These are phyloP conservation scores for Pleurotus cornucopiae DNA, from an alignment of 768 basidiomycete genomes.

Conservation along the genomic window DNA sequence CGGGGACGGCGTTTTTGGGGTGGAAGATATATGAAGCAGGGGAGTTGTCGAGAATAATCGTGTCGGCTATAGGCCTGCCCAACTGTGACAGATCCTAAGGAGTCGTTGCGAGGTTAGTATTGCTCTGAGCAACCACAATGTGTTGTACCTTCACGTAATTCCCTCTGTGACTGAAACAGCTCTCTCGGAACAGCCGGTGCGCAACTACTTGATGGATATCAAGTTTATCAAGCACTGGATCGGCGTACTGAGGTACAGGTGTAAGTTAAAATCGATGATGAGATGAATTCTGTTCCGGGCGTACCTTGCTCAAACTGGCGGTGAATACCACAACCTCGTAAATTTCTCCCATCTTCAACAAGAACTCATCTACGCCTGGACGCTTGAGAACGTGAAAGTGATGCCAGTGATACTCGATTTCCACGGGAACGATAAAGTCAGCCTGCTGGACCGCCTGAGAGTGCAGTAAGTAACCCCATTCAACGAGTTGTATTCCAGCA, in stretches of 20 bases:
- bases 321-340: slow-evolving; percentile 99
- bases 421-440: slow-evolving; percentile 92
- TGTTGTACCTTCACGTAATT: slow-evolving; percentile 93
- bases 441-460: slow-evolving; percentile 41
- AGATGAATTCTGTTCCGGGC: slow-evolving; percentile 14
- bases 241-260: slow-evolving; percentile 71
- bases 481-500: background rate
- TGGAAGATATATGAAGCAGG: slow-evolving; percentile 99
- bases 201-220: slow-evolving; percentile 90
- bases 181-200: slow-evolving; percentile 94
- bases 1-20: slow-evolving; percentile 97
- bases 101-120: background rate
- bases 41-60: slow-evolving; percentile 98
- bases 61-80: slow-evolving; percentile 88
- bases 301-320: slow-evolving; percentile 92
- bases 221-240: slow-evolving; percentile 96
- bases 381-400: slow-evolving; percentile 99
- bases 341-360: slow-evolving; percentile 96
- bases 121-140: background rate
- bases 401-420: slow-evolving; percentile 97
- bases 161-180: slow-evolving; percentile 97
- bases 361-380: slow-evolving; percentile 93
- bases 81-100: slow-evolving; percentile 94
- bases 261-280: background rate
- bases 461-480: background rate